Evolutionary conservation across 2,329 filamentous ascomycete species (phyloP).

Genomic region (Dichotomopilus funicola): DNA sequence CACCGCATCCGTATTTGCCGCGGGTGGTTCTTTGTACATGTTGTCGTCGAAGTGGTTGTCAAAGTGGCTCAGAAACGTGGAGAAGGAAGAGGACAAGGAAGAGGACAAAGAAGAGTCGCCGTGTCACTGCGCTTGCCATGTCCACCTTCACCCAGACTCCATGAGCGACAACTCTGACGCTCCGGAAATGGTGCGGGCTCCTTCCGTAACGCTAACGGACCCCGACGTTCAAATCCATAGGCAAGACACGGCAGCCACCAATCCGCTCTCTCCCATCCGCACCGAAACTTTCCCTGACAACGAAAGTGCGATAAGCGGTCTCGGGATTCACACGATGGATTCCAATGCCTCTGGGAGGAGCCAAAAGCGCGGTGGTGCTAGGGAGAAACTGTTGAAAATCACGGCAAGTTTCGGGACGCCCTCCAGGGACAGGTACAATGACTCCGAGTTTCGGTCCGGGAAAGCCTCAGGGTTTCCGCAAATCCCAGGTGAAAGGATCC

Average conservation of each 20-base stretch:
- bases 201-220: neutral
- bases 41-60: conserved; percentile 39
- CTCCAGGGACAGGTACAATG: conserved; percentile 41
- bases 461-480: conserved; percentile 46
- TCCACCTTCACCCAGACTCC: neutral
- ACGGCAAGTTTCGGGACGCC: conserved; percentile 43
- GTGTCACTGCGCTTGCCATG: neutral
- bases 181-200: neutral
- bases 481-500: conserved; percentile 45
- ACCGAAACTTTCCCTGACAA: neutral
- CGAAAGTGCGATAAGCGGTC: neutral
- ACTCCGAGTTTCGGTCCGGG: conserved; percentile 38
- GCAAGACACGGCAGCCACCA: neutral
- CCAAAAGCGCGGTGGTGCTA: conserved; percentile 33
- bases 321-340: neutral
- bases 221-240: neutral
- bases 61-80: conserved; percentile 25
- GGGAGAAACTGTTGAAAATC: conserved; percentile 34
- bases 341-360: conserved; percentile 3
- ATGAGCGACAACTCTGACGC: neutral
- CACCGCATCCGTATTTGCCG: conserved; percentile 51
- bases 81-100: conserved; percentile 7
- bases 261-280: neutral
- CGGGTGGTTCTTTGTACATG: conserved; percentile 53
- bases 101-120: conserved; percentile 8